These are phyloP conservation scores for Thalassia testudinum DNA, from an alignment of 116 monocot species.

Conservation along the genomic window DNA sequence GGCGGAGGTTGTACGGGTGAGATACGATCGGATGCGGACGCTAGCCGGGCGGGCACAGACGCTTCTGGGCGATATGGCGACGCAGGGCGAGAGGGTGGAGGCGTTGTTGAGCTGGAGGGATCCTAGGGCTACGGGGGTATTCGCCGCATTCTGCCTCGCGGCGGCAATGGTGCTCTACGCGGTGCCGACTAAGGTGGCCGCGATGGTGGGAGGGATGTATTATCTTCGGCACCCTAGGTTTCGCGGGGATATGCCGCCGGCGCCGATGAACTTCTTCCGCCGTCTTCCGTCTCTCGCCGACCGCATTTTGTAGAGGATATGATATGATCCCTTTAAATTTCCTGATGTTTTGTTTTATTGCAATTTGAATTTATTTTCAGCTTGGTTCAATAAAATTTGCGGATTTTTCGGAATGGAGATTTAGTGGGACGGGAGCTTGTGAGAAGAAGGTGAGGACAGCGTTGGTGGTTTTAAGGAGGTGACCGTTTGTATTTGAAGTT, in stretches of 20 bases:
- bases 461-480: too few relatives aligned
- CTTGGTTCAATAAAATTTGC: too few relatives aligned
- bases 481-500: too few relatives aligned
- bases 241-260: slow-evolving; percentile 69
- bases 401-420: too few relatives aligned
- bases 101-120: slow-evolving; percentile 73
- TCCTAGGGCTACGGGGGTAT: slow-evolving; percentile 61
- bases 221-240: slow-evolving; percentile 81
- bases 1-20: slow-evolving; percentile 25
- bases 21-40: slow-evolving; percentile 63
- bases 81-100: slow-evolving; percentile 72
- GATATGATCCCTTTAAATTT: too few relatives aligned
- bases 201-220: slow-evolving; percentile 33
- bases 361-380: too few relatives aligned
- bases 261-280: slow-evolving; percentile 62
- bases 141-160: slow-evolving; percentile 37
- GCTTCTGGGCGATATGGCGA: slow-evolving; percentile 75
- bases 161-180: slow-evolving; percentile 44
- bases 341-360: too few relatives aligned
- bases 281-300: slow-evolving; percentile 69
- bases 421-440: too few relatives aligned
- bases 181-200: slow-evolving; percentile 48
- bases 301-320: slow-evolving; percentile 29
- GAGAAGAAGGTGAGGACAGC: too few relatives aligned
- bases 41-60: slow-evolving; percentile 63